A percentile compares a stretch with the other conserved stretches of the same genome.
Conservation (phyloP, 306 rosid genomes). For the Oxytropis ochrocephala region DNA sequence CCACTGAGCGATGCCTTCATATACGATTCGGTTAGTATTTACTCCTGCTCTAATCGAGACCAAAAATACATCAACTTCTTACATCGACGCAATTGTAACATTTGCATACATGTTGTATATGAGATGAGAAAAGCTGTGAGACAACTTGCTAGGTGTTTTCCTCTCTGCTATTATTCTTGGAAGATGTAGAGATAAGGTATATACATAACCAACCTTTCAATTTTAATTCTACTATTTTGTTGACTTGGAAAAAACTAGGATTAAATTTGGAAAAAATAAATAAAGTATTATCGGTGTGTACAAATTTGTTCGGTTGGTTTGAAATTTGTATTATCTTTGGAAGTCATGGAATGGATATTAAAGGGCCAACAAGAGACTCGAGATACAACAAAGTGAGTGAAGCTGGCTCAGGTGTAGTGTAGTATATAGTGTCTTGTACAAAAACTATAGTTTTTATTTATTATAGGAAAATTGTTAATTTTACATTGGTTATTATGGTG, state of each 20-base stretch:
- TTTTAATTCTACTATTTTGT: too few relatives aligned
- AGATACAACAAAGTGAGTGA: slow-evolving; percentile 59
- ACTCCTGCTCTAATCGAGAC: background rate
- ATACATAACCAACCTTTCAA: slow-evolving; percentile 31
- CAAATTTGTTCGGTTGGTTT: too few relatives aligned
- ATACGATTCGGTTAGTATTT: slow-evolving; percentile 58
- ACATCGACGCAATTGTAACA: too few relatives aligned
- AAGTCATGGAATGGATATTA: too few relatives aligned
- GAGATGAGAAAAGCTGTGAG: slow-evolving; percentile 87
- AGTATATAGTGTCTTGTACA: background rate
- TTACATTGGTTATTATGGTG: background rate
- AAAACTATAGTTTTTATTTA: background rate
- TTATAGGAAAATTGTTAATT: background rate
- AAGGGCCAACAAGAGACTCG: slow-evolving; percentile 74
- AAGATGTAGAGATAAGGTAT: slow-evolving; percentile 89
- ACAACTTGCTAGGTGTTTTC: slow-evolving; percentile 66
- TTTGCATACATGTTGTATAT: too few relatives aligned
- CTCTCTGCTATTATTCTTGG: slow-evolving; percentile 90
- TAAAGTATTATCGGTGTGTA: too few relatives aligned
- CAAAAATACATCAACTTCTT: background rate
- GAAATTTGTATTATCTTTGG: too few relatives aligned
- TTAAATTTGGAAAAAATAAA: too few relatives aligned
- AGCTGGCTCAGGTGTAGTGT: background rate
- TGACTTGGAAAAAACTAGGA: too few relatives aligned
- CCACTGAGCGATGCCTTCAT: slow-evolving; percentile 85